Percentiles rank a stretch among this genome's conserved stretches.
Conservation (phyloP, 257 asterid genomes). For the Catharanthus roseus region DNA sequence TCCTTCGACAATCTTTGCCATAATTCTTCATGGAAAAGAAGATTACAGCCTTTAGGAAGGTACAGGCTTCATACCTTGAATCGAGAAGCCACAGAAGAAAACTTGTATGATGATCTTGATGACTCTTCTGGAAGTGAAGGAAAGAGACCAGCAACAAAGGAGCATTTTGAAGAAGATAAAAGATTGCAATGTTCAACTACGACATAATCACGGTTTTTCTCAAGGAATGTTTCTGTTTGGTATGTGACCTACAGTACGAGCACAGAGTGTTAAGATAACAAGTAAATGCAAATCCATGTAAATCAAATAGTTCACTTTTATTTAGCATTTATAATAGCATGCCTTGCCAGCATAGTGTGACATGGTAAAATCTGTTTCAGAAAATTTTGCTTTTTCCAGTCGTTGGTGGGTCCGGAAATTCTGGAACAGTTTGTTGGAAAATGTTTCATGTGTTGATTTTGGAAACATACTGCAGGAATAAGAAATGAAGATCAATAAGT, state of each 20-base stretch:
- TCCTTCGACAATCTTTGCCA: not conserved
- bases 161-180: slow-evolving; percentile 78
- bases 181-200: slow-evolving; percentile 95
- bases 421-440: slow-evolving; percentile 85
- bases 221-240: slow-evolving; percentile 80
- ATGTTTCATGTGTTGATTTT: slow-evolving; percentile 88
- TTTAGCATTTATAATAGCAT: slow-evolving; percentile 19
- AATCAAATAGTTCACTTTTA: slow-evolving; percentile 1
- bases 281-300: slow-evolving; percentile 17
- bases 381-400: slow-evolving; percentile 80
- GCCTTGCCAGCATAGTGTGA: slow-evolving; percentile 99
- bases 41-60: not conserved
- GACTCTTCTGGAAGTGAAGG: slow-evolving; percentile 87
- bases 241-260: slow-evolving; percentile 69
- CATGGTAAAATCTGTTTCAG: slow-evolving; percentile 85
- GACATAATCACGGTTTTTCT: slow-evolving; percentile 95
- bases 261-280: slow-evolving; percentile 8
- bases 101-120: slow-evolving; percentile 91
- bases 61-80: slow-evolving; percentile 58
- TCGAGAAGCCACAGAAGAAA: slow-evolving; percentile 96
- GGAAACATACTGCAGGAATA: slow-evolving; percentile 87
- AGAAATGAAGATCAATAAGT: slow-evolving; percentile 22
- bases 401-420: slow-evolving; percentile 74
- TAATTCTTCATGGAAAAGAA: not conserved
- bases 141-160: slow-evolving; percentile 72